Base-by-base conservation (phyloP, 2,329 filamentous ascomycete species). In the Arthrinium phaeospermum region DNA sequence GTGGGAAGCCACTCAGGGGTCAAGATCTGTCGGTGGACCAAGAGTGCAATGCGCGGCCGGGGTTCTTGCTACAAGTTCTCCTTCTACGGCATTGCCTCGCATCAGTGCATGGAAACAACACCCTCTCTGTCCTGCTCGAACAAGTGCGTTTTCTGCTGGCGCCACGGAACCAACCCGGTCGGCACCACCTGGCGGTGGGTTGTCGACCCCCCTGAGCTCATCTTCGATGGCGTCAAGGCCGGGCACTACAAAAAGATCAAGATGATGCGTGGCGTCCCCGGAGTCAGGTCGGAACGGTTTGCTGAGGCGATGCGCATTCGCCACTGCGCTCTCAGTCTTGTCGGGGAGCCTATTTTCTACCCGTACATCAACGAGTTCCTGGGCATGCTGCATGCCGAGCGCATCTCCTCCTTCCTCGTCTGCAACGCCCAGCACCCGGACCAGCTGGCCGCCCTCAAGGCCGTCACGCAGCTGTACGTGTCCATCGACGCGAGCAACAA, bases 121-220 rank as follows among this genome's bases (percentile, higher is more conserved):
- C 96, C 96, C 0, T 98, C 95, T 0, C 89, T 99, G 4, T 97
- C 94, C 13, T 99, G 96, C 87, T 96, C 93, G 74, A 98, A 98
- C 86, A 98, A 99, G 82, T 98, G 96, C 82, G 94, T 99, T 76
- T 99, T 98, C 83, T 99, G 96, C 87, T 99, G 96, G 96, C 92
- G 96, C 8, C 96, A 98, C 80, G 96, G 96, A 70, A 98, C 96
- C 0, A 99, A 98, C 81, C 96, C 96, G 0, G 96, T 98, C 0
- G 95, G 95, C 68, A 98, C 96, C 3, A 97, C 93, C 5, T 98
- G 96, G 96, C 92, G 96, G 73, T 99, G 96, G 96, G 91, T 95
- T 69, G 94, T 98, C 44, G 96, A 98, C 80, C 92, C 94, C 0
- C 95, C 96, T 0, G 93, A 98, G 34, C 82, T 95, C 77, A 97